A percentile compares a stretch with the other conserved stretches of the same genome.
Evolutionary conservation across 2,329 filamentous ascomycete genomes (phyloP).

Genomic region (Aspergillus sp.): DNA sequence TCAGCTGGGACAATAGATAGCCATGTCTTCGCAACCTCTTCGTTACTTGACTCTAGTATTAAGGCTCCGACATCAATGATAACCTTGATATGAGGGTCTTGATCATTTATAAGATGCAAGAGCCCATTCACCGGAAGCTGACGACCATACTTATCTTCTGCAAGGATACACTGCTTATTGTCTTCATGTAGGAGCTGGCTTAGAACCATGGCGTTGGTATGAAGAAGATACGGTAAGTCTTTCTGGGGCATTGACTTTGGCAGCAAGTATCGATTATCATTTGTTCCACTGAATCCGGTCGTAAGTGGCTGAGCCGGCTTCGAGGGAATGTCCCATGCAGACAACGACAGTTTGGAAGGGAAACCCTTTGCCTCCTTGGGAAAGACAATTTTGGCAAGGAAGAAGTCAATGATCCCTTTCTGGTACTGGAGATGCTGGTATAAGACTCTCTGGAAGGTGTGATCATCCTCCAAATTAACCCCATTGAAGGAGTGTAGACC

Average conservation of each 20-base stretch:
- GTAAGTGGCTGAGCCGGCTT: slow-evolving; percentile 42
- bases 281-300: slow-evolving; percentile 70
- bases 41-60: slow-evolving; percentile 63
- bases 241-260: slow-evolving; percentile 57
- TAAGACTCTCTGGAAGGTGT: slow-evolving; percentile 48
- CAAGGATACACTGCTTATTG: slow-evolving; percentile 36
- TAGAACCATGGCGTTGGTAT: slow-evolving; percentile 68
- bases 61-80: slow-evolving; percentile 71
- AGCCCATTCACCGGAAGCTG: slow-evolving; percentile 21
- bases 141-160: slow-evolving; percentile 10
- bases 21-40: slow-evolving; percentile 55
- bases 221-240: slow-evolving; percentile 54
- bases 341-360: slow-evolving; percentile 60
- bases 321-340: slow-evolving; percentile 62
- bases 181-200: slow-evolving; percentile 55
- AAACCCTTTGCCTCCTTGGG: slow-evolving; percentile 64
- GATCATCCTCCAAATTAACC: slow-evolving; percentile 59
- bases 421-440: slow-evolving; percentile 55
- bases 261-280: slow-evolving; percentile 58
- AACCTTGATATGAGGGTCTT: slow-evolving; percentile 36
- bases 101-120: not conserved
- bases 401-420: slow-evolving; percentile 63
- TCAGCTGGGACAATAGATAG: slow-evolving; percentile 31
- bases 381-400: slow-evolving; percentile 59
- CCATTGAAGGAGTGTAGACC: slow-evolving; percentile 46